These are phyloP conservation scores for Rhizopogon rudus DNA, from an alignment of 768 basidiomycete species.

Conservation along the genomic window DNA sequence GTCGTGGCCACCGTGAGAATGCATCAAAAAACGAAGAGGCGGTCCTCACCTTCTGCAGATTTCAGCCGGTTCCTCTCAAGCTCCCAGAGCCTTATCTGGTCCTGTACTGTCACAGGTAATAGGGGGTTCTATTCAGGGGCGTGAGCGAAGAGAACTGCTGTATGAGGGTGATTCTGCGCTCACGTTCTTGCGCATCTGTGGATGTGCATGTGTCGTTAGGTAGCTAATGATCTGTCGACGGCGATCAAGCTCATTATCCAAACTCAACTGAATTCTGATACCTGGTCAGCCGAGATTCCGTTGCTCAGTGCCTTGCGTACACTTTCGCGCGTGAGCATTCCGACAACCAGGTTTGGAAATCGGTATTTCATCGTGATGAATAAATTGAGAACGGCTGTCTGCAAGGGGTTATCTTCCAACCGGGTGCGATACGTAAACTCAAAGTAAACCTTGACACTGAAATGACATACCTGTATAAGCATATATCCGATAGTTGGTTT, in stretches of 20 bases:
- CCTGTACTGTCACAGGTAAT: constrained; percentile 94
- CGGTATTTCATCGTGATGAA: constrained; percentile 91
- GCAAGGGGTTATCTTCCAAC: constrained; percentile 81
- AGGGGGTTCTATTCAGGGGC: constrained; percentile 66
- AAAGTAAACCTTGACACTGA: constrained; percentile 9
- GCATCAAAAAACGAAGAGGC: constrained; percentile 6
- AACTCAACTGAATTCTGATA: constrained; percentile 29
- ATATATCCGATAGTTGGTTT: constrained; percentile 98
- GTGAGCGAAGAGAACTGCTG: constrained; percentile 2
- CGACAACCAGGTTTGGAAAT: constrained; percentile 96
- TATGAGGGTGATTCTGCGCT: constrained; percentile 15
- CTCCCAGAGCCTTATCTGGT: constrained; percentile 98
- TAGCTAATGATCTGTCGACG: constrained; percentile 85
- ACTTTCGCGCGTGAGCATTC: constrained; percentile 90
- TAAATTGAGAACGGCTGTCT: constrained; percentile 92
- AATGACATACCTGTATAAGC: constrained; percentile 81
- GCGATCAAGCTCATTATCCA: constrained; percentile 7
- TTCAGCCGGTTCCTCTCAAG: constrained; percentile 89
- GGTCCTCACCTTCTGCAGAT: constrained; percentile 71
- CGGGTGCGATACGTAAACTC: constrained; percentile 15
- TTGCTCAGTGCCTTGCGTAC: constrained; percentile 91
- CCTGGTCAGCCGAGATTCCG: constrained; percentile 96
- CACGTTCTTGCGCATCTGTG: constrained; percentile 96
- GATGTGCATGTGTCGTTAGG: constrained; percentile 90
- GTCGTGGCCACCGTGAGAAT: constrained; percentile 1